A percentile compares a stretch with the other conserved stretches of the same genome.
Conservation (phyloP, 768 basidiomycete species). For the Lentinula lateritia region DNA sequence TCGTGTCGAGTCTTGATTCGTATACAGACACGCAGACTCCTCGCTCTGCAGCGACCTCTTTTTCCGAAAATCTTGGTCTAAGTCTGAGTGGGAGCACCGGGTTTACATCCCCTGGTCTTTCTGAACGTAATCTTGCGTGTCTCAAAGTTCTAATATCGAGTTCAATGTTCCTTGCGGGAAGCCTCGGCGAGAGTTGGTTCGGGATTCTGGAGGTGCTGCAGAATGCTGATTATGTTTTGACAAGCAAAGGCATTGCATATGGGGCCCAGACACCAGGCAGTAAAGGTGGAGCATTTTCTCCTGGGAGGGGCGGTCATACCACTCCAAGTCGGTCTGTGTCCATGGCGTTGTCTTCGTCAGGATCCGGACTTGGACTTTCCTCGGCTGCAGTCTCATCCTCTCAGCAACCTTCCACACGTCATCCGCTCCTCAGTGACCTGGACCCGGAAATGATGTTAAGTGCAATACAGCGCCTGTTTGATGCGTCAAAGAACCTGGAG, state of each 20-base stretch:
- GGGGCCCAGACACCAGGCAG: conserved; percentile 15
- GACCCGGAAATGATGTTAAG: conserved; percentile 70
- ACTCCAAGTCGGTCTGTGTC: conserved; percentile 35
- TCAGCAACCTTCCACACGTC: conserved; percentile 27
- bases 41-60: conserved; percentile 42
- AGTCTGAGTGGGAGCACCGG: conserved; percentile 20
- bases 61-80: conserved; percentile 69
- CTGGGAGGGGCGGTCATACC: conserved; percentile 20
- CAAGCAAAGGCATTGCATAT: conserved; percentile 42
- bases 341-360: conserved; percentile 17
- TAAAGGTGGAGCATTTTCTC: conserved; percentile 26
- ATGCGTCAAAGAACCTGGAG: conserved; percentile 78
- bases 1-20: conserved; percentile 71
- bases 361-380: not conserved
- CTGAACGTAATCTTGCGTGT: conserved; percentile 88
- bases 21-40: conserved; percentile 51
- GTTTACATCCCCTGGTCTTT: conserved; percentile 62
- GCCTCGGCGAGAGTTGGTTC: conserved; percentile 88
- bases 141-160: conserved; percentile 76
- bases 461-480: conserved; percentile 81
- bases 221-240: conserved; percentile 91
- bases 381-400: conserved; percentile 9
- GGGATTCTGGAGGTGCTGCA: conserved; percentile 85
- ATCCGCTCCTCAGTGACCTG: conserved; percentile 65
- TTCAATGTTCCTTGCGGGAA: conserved; percentile 80